These are phyloP conservation scores for Cryptosporidium parvum DNA, from an alignment of 169 alveolate genomes.

Conservation along the genomic window DNA sequence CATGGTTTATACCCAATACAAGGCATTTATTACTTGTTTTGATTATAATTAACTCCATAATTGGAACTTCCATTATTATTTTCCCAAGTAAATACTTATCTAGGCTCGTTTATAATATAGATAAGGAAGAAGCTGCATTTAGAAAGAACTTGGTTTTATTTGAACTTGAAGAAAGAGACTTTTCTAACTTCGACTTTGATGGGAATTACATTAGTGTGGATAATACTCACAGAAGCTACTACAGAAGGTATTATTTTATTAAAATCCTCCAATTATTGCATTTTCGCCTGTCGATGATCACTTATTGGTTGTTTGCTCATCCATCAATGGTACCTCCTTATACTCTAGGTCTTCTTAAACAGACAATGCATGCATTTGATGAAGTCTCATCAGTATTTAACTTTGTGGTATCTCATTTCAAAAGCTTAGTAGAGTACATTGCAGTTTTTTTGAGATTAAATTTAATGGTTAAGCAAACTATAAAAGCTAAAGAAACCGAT, in stretches of 20 bases:
- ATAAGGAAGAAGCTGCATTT: constrained; percentile 46
- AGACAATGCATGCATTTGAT: constrained; percentile 67
- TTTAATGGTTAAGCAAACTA: constrained; percentile 16
- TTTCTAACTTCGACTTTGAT: not conserved
- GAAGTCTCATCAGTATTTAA: constrained; percentile 36
- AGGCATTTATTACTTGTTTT: not conserved
- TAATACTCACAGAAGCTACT: constrained; percentile 10
- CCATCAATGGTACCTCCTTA: constrained; percentile 53
- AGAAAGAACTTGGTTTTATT: constrained; percentile 49
- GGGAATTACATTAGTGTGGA: constrained; percentile 2
- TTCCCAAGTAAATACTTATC: constrained; percentile 43
- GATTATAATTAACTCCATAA: not conserved
- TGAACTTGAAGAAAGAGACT: not conserved
- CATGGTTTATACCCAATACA: constrained; percentile 46
- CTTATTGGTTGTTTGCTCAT: constrained; percentile 47
- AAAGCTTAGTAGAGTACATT: constrained; percentile 25
- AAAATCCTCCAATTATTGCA: constrained; percentile 16
- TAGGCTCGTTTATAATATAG: constrained; percentile 17
- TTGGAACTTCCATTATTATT: constrained; percentile 14
- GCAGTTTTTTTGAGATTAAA: constrained; percentile 28
- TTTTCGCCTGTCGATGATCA: constrained; percentile 7
- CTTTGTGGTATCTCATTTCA: constrained; percentile 9
- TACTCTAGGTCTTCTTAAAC: constrained; percentile 39
- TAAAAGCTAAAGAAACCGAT: not conserved
- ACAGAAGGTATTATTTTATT: constrained; percentile 4